phyloP scores from a whole-genome alignment of 257 asterid genomes.

The Fraxinus cuspidata region DNA sequence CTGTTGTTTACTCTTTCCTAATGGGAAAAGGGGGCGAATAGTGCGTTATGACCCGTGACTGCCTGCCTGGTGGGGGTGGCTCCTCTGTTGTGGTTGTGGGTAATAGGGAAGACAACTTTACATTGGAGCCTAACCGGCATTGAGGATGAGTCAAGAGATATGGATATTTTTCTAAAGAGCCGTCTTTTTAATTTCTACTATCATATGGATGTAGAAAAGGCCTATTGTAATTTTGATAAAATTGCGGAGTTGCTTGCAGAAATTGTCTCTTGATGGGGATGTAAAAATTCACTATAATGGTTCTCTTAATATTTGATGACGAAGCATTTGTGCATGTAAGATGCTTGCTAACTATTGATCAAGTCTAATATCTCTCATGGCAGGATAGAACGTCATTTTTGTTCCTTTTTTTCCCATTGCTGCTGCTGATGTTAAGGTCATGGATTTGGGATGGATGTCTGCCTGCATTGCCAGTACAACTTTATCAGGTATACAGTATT shows the following conservation, averaged over 20 bases:
- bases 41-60: not conserved
- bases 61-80: not conserved
- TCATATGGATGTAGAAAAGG: not conserved
- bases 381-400: slow-evolving; percentile 92
- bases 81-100: too few relatives aligned
- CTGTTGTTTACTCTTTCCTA: not conserved
- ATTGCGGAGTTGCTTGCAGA: not conserved
- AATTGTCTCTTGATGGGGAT: not conserved
- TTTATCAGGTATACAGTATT: slow-evolving; percentile 75
- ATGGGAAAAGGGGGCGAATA: not conserved
- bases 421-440: slow-evolving; percentile 70
- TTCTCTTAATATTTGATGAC: slow-evolving; percentile 20
- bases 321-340: not conserved
- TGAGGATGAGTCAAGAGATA: not conserved
- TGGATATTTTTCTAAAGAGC: not conserved
- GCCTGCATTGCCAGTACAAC: slow-evolving; percentile 95
- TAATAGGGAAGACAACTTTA: too few relatives aligned
- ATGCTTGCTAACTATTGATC: slow-evolving; percentile 12
- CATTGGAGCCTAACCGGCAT: too few relatives aligned
- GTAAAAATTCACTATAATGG: not conserved
- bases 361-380: slow-evolving; percentile 27
- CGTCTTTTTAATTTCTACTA: not conserved
- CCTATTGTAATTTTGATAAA: not conserved
- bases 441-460: slow-evolving; percentile 89
- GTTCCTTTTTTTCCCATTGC: slow-evolving; percentile 64